These are phyloP conservation scores for Kazachstania taianensis DNA, from an alignment of 805 yeast species.

Conservation along the genomic window DNA sequence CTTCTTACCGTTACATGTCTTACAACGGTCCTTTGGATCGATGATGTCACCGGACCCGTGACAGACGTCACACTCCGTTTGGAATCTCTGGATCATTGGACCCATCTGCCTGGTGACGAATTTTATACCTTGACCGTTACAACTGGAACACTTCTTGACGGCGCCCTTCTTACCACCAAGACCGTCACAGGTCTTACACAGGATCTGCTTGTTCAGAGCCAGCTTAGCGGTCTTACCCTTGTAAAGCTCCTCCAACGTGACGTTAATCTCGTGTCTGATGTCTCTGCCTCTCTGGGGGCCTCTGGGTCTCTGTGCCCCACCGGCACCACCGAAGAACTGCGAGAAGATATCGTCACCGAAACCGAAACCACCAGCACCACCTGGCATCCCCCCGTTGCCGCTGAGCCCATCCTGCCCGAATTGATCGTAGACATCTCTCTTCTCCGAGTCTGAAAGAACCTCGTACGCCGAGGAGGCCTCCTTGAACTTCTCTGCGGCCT, in stretches of 20 bases:
- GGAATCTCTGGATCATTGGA: constrained; percentile 97
- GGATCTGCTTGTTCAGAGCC: constrained; percentile 83
- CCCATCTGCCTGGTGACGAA: constrained; percentile 98
- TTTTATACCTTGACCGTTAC: constrained; percentile 88
- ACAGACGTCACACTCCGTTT: constrained; percentile 87
- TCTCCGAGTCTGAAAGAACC: constrained; percentile 74
- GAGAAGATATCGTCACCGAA: constrained; percentile 35
- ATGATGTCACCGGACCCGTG: constrained; percentile 85
- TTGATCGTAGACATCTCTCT: constrained; percentile 80
- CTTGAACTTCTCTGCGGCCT: constrained; percentile 92
- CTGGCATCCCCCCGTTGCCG: constrained; percentile 68
- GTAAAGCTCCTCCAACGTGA: constrained; percentile 85
- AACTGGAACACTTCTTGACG: constrained; percentile 74
- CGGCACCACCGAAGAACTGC: constrained; percentile 73
- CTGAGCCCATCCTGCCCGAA: constrained; percentile 88
- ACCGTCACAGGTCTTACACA: constrained; percentile 86
- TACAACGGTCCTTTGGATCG: constrained; percentile 82
- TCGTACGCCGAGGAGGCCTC: constrained; percentile 85
- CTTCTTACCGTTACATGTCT: constrained; percentile 80
- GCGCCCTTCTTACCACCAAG: constrained; percentile 91
- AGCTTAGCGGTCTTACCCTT: constrained; percentile 90
- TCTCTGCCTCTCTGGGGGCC: constrained; percentile 89
- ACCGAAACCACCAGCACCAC: constrained; percentile 50
- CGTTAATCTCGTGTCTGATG: constrained; percentile 77
- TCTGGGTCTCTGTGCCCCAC: constrained; percentile 53